Evolutionary conservation across 2,329 filamentous ascomycete species (phyloP).

Genomic region (Ascocoryne sarcoides): DNA sequence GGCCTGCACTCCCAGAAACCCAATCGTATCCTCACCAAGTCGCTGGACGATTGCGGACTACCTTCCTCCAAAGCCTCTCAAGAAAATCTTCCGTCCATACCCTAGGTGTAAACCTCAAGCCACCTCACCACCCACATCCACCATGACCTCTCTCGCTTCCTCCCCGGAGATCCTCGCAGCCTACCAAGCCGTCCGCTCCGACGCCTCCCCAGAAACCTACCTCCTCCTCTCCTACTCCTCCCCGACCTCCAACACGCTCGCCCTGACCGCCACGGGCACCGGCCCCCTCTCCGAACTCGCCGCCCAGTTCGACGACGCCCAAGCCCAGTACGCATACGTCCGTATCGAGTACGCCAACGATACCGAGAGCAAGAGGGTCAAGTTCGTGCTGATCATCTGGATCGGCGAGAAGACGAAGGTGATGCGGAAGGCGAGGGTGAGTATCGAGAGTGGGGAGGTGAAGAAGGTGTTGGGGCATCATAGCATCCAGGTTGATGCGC

Average conservation of each 20-base stretch:
- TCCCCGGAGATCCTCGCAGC: slow-evolving; percentile 51
- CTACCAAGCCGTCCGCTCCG: slow-evolving; percentile 58
- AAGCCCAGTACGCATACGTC: slow-evolving; percentile 31
- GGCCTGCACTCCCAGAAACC: too few relatives aligned
- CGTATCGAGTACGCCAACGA: slow-evolving; percentile 64
- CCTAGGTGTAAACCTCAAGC: too few relatives aligned
- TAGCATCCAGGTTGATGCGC: slow-evolving; percentile 55
- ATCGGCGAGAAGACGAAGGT: slow-evolving; percentile 56
- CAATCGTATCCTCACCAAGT: too few relatives aligned
- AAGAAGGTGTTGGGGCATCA: slow-evolving; percentile 56
- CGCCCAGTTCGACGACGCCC: slow-evolving; percentile 39
- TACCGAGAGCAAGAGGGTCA: slow-evolving; percentile 58
- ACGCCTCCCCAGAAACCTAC: slow-evolving; percentile 60
- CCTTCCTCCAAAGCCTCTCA: not conserved
- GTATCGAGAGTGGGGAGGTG: slow-evolving; percentile 57
- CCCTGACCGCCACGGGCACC: slow-evolving; percentile 46
- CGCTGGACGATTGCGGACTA: not conserved
- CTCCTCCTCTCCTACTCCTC: slow-evolving; percentile 54
- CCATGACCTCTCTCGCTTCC: slow-evolving; percentile 49
- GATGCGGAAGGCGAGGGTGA: slow-evolving; percentile 62
- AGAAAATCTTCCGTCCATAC: not conserved
- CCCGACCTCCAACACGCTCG: slow-evolving; percentile 46
- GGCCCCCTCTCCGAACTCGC: slow-evolving; percentile 53
- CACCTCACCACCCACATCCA: not conserved
- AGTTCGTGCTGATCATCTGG: slow-evolving; percentile 61